Evolutionary conservation across 1,284 basidiomycete species (phyloP).

Genomic region (Sporisorium scitamineum): DNA sequence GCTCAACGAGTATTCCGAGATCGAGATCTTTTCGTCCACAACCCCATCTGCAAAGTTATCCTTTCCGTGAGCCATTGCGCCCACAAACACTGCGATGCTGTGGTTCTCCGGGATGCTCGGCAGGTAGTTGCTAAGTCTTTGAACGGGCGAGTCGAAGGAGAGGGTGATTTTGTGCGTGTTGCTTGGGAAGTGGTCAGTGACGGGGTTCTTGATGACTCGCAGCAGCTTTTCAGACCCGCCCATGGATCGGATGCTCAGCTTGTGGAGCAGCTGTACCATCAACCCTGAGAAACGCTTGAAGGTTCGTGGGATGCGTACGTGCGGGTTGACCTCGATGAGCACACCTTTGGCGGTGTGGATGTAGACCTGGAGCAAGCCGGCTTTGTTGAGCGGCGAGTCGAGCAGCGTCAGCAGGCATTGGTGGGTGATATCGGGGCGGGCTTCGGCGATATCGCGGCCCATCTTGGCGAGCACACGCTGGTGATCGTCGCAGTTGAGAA

Average conservation of each 20-base stretch:
- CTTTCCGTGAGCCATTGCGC: conserved; percentile 77
- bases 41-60: conserved; percentile 98
- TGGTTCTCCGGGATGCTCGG: conserved; percentile 85
- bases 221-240: conserved; percentile 96
- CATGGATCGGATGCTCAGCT: conserved; percentile 91
- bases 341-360: conserved; percentile 97
- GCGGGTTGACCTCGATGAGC: conserved; percentile 97
- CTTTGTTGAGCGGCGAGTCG: conserved; percentile 98
- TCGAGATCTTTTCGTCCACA: conserved; percentile 96
- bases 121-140: conserved; percentile 85
- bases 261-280: conserved; percentile 99
- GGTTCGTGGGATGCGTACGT: conserved; percentile 95
- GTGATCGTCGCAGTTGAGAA: conserved; percentile 98
- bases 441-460: conserved; percentile 96
- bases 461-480: conserved; percentile 98
- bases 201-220: conserved; percentile 98
- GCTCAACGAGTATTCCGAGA: conserved; percentile 93
- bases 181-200: conserved; percentile 92
- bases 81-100: conserved; percentile 93
- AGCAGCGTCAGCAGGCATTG: conserved; percentile 97
- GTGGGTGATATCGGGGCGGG: conserved; percentile 97
- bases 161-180: conserved; percentile 95
- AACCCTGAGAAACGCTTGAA: conserved; percentile 98
- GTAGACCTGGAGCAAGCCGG: conserved; percentile 94
- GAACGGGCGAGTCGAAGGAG: conserved; percentile 85